These are phyloP conservation scores for Arabidopsis thaliana DNA, from an alignment of 345 rosid species.

Conservation along the genomic window DNA sequence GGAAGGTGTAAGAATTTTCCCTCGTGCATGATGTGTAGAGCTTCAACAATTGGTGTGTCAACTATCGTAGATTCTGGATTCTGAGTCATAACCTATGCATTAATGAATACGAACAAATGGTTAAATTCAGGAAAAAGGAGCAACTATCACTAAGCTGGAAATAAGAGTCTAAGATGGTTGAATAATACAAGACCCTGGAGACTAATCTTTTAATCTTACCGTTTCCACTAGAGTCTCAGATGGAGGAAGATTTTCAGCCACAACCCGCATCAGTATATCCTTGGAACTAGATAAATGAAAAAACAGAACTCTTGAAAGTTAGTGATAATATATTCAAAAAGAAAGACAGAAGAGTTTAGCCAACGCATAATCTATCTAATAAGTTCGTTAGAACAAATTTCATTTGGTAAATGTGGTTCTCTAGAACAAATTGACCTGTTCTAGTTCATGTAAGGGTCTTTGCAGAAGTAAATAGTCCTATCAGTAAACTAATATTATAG, in stretches of 20 bases:
- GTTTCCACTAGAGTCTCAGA: constrained; percentile 77
- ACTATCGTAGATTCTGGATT: constrained; percentile 91
- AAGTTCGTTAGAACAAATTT: constrained; percentile 7
- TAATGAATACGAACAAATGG: constrained; percentile 21
- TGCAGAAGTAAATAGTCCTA: not conserved
- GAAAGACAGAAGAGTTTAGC: constrained; percentile 15
- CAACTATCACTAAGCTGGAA: not conserved
- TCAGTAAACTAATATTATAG: not conserved
- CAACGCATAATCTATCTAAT: constrained; percentile 5
- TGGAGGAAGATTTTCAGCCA: constrained; percentile 78
- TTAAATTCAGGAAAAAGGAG: constrained; percentile 16
- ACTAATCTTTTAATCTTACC: constrained; percentile 51
- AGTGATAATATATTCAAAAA: constrained; percentile 5
- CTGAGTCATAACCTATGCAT: constrained; percentile 88
- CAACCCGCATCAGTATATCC: constrained; percentile 97
- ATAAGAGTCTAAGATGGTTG: constrained; percentile 3
- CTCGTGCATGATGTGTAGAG: constrained; percentile 93
- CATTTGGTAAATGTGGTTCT: constrained; percentile 5
- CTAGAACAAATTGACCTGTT: not conserved
- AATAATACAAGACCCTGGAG: constrained; percentile 12
- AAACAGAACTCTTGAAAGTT: constrained; percentile 27
- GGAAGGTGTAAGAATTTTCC: constrained; percentile 99
- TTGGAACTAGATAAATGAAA: constrained; percentile 66
- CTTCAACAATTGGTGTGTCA: constrained; percentile 95
- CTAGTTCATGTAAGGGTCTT: not conserved